These are phyloP conservation scores for Aspergillus ustus DNA, from an alignment of 2,329 filamentous ascomycete genomes.

Conservation along the genomic window DNA sequence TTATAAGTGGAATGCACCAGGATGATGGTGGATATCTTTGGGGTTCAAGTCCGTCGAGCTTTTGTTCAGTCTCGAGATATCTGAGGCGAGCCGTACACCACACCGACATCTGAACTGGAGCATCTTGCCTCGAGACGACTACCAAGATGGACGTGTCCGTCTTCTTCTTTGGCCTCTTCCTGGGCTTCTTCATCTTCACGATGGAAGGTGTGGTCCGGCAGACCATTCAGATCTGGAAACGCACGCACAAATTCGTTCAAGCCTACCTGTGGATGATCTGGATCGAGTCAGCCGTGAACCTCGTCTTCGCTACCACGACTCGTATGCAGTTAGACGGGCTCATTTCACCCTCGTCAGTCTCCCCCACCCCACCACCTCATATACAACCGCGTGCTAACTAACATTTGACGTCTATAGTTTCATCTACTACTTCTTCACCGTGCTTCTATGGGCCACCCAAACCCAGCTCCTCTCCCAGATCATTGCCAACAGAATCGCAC, in stretches of 20 bases:
- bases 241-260: not conserved
- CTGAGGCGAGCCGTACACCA: not conserved
- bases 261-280: slow-evolving; percentile 5
- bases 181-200: slow-evolving; percentile 8
- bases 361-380: no score
- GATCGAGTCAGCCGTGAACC: not conserved
- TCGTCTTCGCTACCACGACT: not conserved
- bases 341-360: not conserved
- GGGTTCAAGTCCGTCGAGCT: not conserved
- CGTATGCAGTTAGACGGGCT: not conserved
- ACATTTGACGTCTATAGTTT: not conserved
- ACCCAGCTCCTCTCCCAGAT: slow-evolving; percentile 8
- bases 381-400: not conserved
- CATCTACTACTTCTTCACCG: not conserved
- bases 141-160: slow-evolving; percentile 6
- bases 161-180: slow-evolving; percentile 10
- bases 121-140: not conserved
- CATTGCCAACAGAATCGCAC: slow-evolving; percentile 6
- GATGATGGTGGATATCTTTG: not conserved
- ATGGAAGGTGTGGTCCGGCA: slow-evolving; percentile 5
- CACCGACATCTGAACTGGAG: not conserved
- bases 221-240: slow-evolving; percentile 6
- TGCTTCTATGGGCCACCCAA: not conserved
- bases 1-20: not conserved
- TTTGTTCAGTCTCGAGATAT: not conserved